Conservation (phyloP, 345 rosid genomes). For the Leavenworthia alabamica region DNA sequence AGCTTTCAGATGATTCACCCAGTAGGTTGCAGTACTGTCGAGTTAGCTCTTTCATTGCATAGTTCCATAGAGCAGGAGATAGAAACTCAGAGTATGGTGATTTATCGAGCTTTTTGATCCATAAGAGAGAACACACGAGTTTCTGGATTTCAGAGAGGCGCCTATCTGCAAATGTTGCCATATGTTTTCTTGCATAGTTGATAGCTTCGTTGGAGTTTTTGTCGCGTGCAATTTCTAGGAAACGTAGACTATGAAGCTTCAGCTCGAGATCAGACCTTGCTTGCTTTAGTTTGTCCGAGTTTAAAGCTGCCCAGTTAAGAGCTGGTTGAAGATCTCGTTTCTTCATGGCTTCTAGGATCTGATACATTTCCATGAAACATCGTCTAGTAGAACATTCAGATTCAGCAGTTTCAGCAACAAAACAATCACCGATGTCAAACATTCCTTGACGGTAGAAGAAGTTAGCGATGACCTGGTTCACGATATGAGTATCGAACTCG, state of each 20-base stretch:
- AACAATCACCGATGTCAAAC: conserved; percentile 61
- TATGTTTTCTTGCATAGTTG: conserved; percentile 43
- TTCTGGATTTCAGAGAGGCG: conserved; percentile 48
- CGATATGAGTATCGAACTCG: conserved; percentile 46
- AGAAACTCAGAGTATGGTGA: conserved; percentile 50
- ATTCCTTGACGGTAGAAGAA: conserved; percentile 65
- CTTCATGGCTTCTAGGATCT: conserved; percentile 55
- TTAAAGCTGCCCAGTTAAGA: conserved; percentile 47
- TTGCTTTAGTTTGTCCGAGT: conserved; percentile 50
- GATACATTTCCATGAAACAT: conserved; percentile 53
- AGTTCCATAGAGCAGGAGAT: conserved; percentile 47
- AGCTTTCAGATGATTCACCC: conserved; percentile 56
- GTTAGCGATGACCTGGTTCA: conserved; percentile 58
- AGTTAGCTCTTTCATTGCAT: conserved; percentile 49
- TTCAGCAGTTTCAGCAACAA: conserved; percentile 43
- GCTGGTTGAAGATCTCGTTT: conserved; percentile 52
- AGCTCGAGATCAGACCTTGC: conserved; percentile 57
- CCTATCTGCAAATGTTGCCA: conserved; percentile 37
- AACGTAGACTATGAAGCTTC: conserved; percentile 61
- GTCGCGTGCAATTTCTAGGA: conserved; percentile 46
- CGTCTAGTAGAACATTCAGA: conserved; percentile 40
- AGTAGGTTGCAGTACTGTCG: conserved; percentile 57
- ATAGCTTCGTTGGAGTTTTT: conserved; percentile 49
- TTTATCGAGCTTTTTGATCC: conserved; percentile 44
- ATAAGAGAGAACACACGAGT: conserved; percentile 57